A percentile compares a stretch with the other conserved stretches of the same genome.
These are phyloP conservation scores for Phalaenopsis hybrid DNA, from an alignment of 116 monocot species.

Conservation along the genomic window DNA sequence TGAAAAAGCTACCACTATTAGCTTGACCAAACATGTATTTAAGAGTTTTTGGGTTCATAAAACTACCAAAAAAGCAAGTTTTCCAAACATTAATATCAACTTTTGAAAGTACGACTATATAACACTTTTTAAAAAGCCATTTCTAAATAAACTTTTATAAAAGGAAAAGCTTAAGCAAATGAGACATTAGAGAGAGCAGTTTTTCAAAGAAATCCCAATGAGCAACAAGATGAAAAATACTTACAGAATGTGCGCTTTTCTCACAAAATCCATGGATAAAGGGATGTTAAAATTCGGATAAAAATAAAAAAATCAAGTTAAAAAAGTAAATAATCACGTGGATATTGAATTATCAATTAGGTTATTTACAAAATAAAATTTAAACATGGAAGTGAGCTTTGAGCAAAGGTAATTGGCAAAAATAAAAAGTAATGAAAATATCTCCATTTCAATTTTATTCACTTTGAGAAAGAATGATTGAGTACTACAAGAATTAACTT, in stretches of 20 bases:
- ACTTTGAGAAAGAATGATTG: too few species aligned
- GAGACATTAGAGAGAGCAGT: background rate
- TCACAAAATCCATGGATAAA: background rate
- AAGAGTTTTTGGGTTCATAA: too few species aligned
- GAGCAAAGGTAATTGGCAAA: background rate
- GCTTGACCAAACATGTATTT: too few species aligned
- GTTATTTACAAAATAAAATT: background rate
- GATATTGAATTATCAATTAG: background rate
- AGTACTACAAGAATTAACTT: background rate
- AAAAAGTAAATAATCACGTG: background rate
- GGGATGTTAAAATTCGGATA: background rate
- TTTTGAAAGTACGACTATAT: too few species aligned
- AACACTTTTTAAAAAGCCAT: too few species aligned
- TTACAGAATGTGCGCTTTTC: background rate
- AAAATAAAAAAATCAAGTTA: background rate
- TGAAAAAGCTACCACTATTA: too few species aligned
- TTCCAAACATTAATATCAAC: too few species aligned
- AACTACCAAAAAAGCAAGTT: too few species aligned
- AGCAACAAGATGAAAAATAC: background rate
- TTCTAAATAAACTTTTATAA: too few species aligned
- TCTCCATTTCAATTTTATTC: too few species aligned
- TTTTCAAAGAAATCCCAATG: background rate
- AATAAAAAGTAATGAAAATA: background rate
- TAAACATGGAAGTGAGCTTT: background rate
- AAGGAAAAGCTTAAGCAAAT: too few species aligned